Conservation (phyloP, 2,329 filamentous ascomycete genomes). For the Penicillium sp. region DNA sequence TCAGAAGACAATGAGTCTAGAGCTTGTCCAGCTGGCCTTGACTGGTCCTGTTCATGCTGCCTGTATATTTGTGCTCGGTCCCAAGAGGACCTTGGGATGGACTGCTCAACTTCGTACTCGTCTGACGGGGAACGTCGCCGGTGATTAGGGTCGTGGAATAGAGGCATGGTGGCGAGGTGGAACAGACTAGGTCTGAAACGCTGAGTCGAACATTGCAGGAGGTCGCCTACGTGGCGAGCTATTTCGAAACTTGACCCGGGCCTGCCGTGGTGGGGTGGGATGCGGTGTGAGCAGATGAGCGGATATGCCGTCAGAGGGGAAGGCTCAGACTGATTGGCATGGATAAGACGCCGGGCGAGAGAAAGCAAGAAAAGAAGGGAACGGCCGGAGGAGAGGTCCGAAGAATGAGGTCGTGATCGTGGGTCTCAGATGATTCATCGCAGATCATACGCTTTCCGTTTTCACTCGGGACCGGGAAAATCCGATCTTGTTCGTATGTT, state of each 20-base stretch:
- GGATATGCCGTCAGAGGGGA: conserved; percentile 12
- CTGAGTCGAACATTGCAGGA: conserved; percentile 27
- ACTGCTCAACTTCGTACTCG: conserved; percentile 15
- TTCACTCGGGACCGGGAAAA: neutral
- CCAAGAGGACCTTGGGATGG: conserved; percentile 15
- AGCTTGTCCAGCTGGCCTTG: conserved; percentile 13
- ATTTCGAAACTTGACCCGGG: conserved; percentile 9
- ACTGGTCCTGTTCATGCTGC: conserved; percentile 5
- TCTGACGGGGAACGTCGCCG: conserved; percentile 27
- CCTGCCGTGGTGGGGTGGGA: conserved; percentile 19
- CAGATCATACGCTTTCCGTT: conserved; percentile 6
- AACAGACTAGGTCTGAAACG: conserved; percentile 13
- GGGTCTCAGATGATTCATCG: conserved; percentile 24
- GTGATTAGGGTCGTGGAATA: conserved; percentile 36
- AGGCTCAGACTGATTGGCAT: conserved; percentile 12
- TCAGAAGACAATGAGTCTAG: conserved; percentile 16
- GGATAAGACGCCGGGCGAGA: conserved; percentile 2
- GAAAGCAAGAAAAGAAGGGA: conserved; percentile 3
- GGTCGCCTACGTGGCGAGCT: conserved; percentile 15
- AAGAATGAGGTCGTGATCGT: conserved; percentile 12
- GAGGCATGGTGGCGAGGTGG: conserved; percentile 32
- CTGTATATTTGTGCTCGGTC: conserved; percentile 11
- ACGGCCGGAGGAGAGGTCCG: conserved; percentile 14
- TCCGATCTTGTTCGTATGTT: neutral
- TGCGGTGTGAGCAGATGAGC: conserved; percentile 22